Conservation (phyloP, 441 rosid species). For the Gossypium davidsonii region DNA sequence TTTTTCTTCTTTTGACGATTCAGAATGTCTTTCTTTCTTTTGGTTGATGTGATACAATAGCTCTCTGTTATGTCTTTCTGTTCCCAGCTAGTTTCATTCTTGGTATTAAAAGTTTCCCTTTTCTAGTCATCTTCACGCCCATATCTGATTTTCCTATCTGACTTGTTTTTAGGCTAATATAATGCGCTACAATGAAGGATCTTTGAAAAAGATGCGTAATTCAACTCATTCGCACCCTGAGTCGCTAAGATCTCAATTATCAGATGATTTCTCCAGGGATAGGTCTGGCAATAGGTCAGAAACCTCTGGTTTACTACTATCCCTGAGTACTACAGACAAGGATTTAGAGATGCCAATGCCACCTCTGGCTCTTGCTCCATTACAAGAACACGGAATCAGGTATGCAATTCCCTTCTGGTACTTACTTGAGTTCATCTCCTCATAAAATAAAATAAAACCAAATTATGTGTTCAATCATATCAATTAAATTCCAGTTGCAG, state of each 20-base stretch:
- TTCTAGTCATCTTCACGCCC: too few relatives aligned
- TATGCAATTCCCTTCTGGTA: slow-evolving; percentile 17
- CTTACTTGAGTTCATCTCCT: not conserved
- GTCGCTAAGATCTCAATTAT: slow-evolving; percentile 42
- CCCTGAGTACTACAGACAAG: slow-evolving; percentile 33
- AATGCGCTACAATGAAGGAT: slow-evolving; percentile 62
- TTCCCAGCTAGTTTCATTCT: not conserved
- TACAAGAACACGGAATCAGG: slow-evolving; percentile 58
- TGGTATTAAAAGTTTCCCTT: too few relatives aligned
- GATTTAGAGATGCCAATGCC: slow-evolving; percentile 92
- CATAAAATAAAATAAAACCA: not conserved
- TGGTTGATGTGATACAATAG: not conserved
- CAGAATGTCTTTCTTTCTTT: not conserved
- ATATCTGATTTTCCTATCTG: not conserved
- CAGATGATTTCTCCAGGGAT: slow-evolving; percentile 32
- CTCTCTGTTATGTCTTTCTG: not conserved
- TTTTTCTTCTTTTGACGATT: not conserved
- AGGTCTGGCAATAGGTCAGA: slow-evolving; percentile 19
- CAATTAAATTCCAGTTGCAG: not conserved
- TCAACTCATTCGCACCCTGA: slow-evolving; percentile 35
- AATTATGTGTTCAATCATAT: not conserved
- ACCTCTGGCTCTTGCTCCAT: slow-evolving; percentile 63
- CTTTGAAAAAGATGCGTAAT: slow-evolving; percentile 45
- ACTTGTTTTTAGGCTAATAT: slow-evolving; percentile 56
- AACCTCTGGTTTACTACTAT: slow-evolving; percentile 21